Evolutionary conservation across 208 protist genomes (phyloP), one percentile per base, ranked within the genome.

Genomic region (Acanthamoeba sp.): DNA sequence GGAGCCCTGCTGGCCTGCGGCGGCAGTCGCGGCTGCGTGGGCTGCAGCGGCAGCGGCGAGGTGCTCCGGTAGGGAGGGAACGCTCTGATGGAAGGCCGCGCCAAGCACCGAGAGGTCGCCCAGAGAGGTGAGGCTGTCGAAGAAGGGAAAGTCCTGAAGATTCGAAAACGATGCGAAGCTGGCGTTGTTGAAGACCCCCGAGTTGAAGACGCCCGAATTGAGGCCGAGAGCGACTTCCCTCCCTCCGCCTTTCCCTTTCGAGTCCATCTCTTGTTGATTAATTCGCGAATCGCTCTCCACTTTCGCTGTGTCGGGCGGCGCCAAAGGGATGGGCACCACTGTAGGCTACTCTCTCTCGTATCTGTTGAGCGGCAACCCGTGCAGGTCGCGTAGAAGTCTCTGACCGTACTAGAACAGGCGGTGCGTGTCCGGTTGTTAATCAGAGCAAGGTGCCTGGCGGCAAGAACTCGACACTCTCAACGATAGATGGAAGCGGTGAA

Each of bases 141-240:
- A 80, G 71, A 80, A 80, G 10, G 71, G 71, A 14, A 80, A 48
- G 71, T 80, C 71, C 36, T 80, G 71, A 24, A 80, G 71, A n/a
- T 48, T 80, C 71, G 71, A 80, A 45, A 80, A 80, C 34, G 71
- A 80, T 9, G 12, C 71, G 71, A 80, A 80, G 71, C 71, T 80
- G 71, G 20, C 36, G 71, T 80, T 80, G 71, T 50, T 50, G 71
- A 80, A 50, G 71, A 69, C 18, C n/a, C 59, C 29, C 22, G 59
- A 69, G 16, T 69, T 69, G 59, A 69, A 69, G 22, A 38, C 12
- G n/a, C 71, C 38, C 32, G 71, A 80, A 36, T 80, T 80, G 71
- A 80, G 71, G 22, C 14, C 36, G 9, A 80, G 36, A 7, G 14
- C 71, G 9, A 2, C 22, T 12, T 48, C 62, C 27, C 18, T 69